Base-by-base conservation (phyloP, 257 asterid genomes). In the Solanum ossicruentum region DNA sequence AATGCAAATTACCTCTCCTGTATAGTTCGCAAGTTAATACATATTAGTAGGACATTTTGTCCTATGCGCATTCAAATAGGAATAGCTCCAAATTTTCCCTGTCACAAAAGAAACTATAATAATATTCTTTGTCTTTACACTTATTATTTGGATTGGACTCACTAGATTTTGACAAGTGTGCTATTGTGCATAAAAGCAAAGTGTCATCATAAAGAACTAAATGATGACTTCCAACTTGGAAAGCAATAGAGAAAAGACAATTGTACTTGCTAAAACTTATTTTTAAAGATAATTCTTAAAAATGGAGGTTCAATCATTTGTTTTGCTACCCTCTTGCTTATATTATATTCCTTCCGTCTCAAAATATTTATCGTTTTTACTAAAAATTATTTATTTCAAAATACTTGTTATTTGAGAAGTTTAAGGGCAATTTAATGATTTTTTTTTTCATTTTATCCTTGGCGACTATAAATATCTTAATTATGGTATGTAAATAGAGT, bases 201-300 rank as follows among this genome's bases (percentile, higher is more conserved):
- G 28, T 52, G 18, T 36, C 26, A 69, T 36, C 7, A 16, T 10
- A 0, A 51, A 15, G 6, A 3, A 55, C 45, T 36, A 47, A 72
- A 84, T 88, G 91, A 84, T 88, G 91, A 85, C 72, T 84, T 89
- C 92, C 88, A 28, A 73, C 81, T 86, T 47, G 94, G 91, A 86
- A 82, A 85, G 87, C 85, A 61, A 18, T 52, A 51, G 52, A 26
- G 26, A 52, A n/a, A n/a, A 78, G 8, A 77, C 4, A 18, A 77
- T 13, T 73, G 82, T 26, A 78, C 47, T 78, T 51, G 0, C 13
- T 26, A 77, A 77, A 75, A 13, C 43, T 23, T 23, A 7, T 45
- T 18, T 57, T 3, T 8, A 18, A 1, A 36, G 10, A 0, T 8
- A 15, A 10, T 1, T 1, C 52, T 6, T 7, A 72, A 20, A 75